Evolutionary conservation across 1,284 basidiomycete genomes (phyloP).

Genomic region (Austroboletus rostrupii): DNA sequence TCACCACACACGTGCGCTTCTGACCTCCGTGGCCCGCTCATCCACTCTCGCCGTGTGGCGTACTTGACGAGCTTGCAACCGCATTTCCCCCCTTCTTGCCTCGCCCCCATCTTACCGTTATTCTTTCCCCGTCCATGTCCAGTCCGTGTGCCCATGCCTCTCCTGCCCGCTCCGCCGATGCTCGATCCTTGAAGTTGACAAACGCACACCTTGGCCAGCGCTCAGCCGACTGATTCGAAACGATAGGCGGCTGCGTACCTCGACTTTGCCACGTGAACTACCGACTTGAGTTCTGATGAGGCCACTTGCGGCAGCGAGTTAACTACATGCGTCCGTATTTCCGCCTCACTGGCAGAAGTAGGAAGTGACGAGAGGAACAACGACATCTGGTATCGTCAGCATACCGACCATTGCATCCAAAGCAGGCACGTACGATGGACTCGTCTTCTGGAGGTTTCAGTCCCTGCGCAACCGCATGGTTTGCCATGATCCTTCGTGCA

Average conservation of each 20-base stretch:
- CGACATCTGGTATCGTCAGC: slow-evolving; percentile 64
- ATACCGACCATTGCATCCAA: neutral
- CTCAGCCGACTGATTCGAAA: slow-evolving; percentile 13
- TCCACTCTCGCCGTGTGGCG: slow-evolving; percentile 1
- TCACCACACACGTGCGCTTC: slow-evolving; percentile 27
- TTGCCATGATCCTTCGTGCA: slow-evolving; percentile 79
- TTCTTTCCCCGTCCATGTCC: slow-evolving; percentile 74
- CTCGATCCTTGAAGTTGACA: slow-evolving; percentile 85
- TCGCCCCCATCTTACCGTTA: slow-evolving; percentile 85
- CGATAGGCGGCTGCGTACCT: slow-evolving; percentile 39
- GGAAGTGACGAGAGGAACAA: slow-evolving; percentile 89
- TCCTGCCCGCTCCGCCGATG: slow-evolving; percentile 82
- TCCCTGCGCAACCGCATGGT: slow-evolving; percentile 73
- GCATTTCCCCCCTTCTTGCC: slow-evolving; percentile 42
- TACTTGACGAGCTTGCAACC: neutral
- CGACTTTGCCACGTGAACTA: slow-evolving; percentile 84
- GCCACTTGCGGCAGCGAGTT: slow-evolving; percentile 69
- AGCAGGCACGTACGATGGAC: slow-evolving; percentile 62
- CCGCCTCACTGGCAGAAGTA: slow-evolving; percentile 66
- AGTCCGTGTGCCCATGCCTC: slow-evolving; percentile 85
- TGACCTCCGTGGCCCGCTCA: slow-evolving; percentile 17
- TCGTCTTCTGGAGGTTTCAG: slow-evolving; percentile 87
- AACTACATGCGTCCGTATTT: slow-evolving; percentile 74
- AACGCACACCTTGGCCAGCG: slow-evolving; percentile 80
- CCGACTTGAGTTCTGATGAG: slow-evolving; percentile 69